phyloP scores from a whole-genome alignment of 768 basidiomycete species.

The Phlebiopsis flavidoalba region DNA sequence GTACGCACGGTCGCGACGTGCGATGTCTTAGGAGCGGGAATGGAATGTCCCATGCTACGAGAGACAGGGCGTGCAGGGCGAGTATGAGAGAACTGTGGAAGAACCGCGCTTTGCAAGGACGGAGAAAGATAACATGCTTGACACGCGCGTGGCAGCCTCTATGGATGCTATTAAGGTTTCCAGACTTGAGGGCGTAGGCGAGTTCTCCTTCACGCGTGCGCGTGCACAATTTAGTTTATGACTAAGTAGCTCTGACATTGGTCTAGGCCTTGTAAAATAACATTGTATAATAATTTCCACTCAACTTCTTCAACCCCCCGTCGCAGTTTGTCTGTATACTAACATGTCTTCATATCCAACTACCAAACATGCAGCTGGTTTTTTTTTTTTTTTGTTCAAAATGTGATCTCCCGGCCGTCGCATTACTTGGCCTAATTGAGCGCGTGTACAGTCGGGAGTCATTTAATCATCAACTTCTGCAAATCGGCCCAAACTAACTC shows the following conservation, averaged over 20 bases:
- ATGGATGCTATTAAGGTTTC: neutral
- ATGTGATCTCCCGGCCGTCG: too few species aligned
- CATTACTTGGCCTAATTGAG: neutral
- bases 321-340: too few species aligned
- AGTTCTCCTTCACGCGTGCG: too few species aligned
- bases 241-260: too few species aligned
- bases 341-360: too few species aligned
- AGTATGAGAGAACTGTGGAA: conserved; percentile 77
- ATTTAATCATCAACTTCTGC: neutral
- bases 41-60: conserved; percentile 58
- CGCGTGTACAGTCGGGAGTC: neutral
- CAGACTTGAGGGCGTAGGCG: neutral
- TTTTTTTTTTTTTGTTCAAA: too few species aligned
- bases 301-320: too few species aligned
- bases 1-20: conserved; percentile 63
- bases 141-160: conserved; percentile 64
- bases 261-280: neutral
- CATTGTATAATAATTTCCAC: neutral
- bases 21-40: conserved; percentile 68
- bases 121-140: conserved; percentile 60
- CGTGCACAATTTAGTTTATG: neutral
- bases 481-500: too few species aligned
- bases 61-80: conserved; percentile 77
- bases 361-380: too few species aligned
- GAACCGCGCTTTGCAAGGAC: conserved; percentile 49